phyloP scores from a whole-genome alignment of 805 yeast genomes.

The Starmerella cellae region DNA sequence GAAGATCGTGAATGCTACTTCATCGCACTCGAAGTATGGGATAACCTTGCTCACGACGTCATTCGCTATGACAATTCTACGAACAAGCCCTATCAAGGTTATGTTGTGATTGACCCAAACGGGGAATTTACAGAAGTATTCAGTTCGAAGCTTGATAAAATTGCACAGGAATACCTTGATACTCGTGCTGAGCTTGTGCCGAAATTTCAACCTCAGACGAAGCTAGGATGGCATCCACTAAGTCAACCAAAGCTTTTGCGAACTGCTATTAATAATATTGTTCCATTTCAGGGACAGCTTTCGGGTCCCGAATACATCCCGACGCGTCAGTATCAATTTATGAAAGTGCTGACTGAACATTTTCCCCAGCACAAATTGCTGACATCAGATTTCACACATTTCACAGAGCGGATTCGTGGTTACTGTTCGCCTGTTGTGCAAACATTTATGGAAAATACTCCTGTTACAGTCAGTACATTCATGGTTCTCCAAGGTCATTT shows the following conservation, averaged over 20 bases:
- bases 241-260: conserved; percentile 36
- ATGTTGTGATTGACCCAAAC: conserved; percentile 55
- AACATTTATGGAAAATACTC: conserved; percentile 51
- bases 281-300: conserved; percentile 55
- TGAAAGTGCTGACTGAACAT: conserved; percentile 44
- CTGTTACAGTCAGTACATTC: conserved; percentile 58
- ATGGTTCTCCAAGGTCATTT: conserved; percentile 79
- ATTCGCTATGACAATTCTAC: conserved; percentile 59
- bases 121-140: conserved; percentile 68
- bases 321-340: conserved; percentile 54
- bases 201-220: conserved; percentile 22
- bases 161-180: conserved; percentile 39
- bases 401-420: conserved; percentile 35
- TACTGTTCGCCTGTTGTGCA: conserved; percentile 69
- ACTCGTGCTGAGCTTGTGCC: conserved; percentile 33
- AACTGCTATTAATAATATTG: conserved; percentile 35
- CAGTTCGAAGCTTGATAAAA: conserved; percentile 45
- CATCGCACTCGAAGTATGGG: conserved; percentile 70
- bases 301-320: conserved; percentile 71
- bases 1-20: conserved; percentile 60
- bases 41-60: conserved; percentile 71
- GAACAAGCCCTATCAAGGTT: conserved; percentile 60
- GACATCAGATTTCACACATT: conserved; percentile 51
- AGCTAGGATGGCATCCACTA: conserved; percentile 45
- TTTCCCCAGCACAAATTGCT: conserved; percentile 70